Conservation (phyloP, 306 rosid species). For the Begonia peltatifolia region DNA sequence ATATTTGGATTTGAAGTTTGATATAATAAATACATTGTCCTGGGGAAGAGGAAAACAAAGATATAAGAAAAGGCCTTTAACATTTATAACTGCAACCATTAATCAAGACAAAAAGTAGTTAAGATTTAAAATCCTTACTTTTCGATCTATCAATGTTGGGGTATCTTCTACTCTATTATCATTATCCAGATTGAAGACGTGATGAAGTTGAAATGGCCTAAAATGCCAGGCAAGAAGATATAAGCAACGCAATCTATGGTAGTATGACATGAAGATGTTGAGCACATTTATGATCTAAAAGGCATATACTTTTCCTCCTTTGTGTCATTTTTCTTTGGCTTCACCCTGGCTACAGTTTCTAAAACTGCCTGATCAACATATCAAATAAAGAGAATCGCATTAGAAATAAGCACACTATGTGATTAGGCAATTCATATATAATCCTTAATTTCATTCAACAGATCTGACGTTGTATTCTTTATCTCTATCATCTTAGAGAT, state of each 20-base stretch:
- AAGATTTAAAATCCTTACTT: conserved; percentile 26
- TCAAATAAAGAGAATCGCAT: conserved; percentile 6
- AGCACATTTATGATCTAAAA: neutral
- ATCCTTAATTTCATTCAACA: too few species aligned
- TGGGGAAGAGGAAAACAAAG: conserved; percentile 12
- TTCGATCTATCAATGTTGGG: conserved; percentile 89
- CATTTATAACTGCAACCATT: too few species aligned
- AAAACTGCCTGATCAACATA: conserved; percentile 61
- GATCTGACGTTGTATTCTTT: too few species aligned
- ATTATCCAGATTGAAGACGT: conserved; percentile 79
- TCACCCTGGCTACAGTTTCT: conserved; percentile 98
- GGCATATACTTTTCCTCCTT: conserved; percentile 28
- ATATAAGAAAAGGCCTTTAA: too few species aligned
- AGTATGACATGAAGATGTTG: neutral
- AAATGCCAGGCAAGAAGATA: neutral
- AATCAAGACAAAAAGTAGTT: conserved; percentile 4
- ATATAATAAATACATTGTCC: conserved; percentile 89
- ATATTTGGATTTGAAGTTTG: conserved; percentile 84
- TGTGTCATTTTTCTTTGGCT: conserved; percentile 84
- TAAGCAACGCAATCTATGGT: neutral
- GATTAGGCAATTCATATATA: too few species aligned
- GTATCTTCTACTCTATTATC: conserved; percentile 84
- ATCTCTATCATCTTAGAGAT: too few species aligned
- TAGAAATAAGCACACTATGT: too few species aligned
- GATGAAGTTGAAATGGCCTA: conserved; percentile 86